A percentile compares a stretch with the other conserved stretches of the same genome.
These are phyloP conservation scores for Cutaneotrichosporon sp. DNA, from an alignment of 1,284 basidiomycete species.

Conservation along the genomic window DNA sequence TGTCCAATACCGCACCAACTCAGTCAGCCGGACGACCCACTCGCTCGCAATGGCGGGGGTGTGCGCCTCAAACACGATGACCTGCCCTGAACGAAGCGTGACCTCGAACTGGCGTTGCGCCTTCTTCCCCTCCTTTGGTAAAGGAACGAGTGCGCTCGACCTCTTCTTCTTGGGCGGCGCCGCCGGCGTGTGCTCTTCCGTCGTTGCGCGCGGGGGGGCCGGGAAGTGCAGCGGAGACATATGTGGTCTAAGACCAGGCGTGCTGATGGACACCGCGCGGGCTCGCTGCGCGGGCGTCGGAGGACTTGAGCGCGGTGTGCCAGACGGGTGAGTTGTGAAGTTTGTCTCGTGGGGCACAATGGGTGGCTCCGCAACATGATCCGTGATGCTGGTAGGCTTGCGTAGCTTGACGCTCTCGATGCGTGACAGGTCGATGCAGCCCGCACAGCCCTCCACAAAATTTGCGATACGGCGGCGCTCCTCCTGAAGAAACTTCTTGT, in stretches of 20 bases:
- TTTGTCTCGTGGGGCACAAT: not conserved
- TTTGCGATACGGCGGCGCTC: slow-evolving; percentile 32
- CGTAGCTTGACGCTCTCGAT: slow-evolving; percentile 27
- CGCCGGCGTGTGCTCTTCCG: too few relatives aligned
- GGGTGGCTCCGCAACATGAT: not conserved
- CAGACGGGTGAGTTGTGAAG: not conserved
- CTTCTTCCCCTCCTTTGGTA: slow-evolving; percentile 7
- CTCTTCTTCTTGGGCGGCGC: not conserved
- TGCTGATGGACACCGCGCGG: too few relatives aligned
- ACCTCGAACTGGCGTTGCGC: slow-evolving; percentile 31
- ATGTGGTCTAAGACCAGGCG: too few relatives aligned
- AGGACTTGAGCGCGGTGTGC: not conserved
- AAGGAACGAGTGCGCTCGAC: not conserved
- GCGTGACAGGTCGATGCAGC: slow-evolving; percentile 40
- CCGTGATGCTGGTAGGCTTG: not conserved
- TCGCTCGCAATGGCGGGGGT: slow-evolving; percentile 31
- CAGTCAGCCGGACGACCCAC: slow-evolving; percentile 37
- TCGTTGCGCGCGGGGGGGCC: not conserved
- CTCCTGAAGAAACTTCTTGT: slow-evolving; percentile 24
- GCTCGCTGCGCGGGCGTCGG: too few relatives aligned
- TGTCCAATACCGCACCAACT: slow-evolving; percentile 39
- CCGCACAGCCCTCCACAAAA: slow-evolving; percentile 32
- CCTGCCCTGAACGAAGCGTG: slow-evolving; percentile 11
- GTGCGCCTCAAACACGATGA: slow-evolving; percentile 22
- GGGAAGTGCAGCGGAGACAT: not conserved